Percentiles rank a stretch among this genome's conserved stretches.
phyloP scores from a whole-genome alignment of 225 moss, liverwort and hornwort species.

The Marchantia polymorpha region DNA sequence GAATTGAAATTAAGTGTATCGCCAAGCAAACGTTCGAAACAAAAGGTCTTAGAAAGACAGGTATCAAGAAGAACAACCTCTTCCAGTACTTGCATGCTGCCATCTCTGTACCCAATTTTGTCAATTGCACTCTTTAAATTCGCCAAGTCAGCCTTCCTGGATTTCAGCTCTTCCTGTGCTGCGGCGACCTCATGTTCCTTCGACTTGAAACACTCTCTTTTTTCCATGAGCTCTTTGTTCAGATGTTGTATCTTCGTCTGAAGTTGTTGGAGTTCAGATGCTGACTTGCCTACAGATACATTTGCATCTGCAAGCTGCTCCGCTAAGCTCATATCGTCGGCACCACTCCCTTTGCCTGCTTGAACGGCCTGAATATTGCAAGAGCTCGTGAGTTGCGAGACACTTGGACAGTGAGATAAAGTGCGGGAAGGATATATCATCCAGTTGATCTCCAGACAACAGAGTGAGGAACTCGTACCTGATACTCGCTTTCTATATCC shows the following conservation, averaged over 20 bases:
- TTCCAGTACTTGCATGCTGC: constrained; percentile 68
- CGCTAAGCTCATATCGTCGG: constrained; percentile 82
- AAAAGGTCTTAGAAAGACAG: not conserved
- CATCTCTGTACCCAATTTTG: constrained; percentile 64
- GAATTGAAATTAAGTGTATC: too few species aligned
- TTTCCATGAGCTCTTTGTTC: constrained; percentile 73
- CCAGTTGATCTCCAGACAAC: not conserved
- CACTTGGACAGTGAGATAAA: not conserved
- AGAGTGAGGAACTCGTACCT: constrained; percentile 43
- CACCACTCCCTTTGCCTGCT: constrained; percentile 93
- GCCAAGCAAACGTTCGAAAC: not conserved
- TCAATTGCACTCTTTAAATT: constrained; percentile 56
- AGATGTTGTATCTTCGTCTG: constrained; percentile 84
- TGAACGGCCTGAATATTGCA: constrained; percentile 63
- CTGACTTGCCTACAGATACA: constrained; percentile 64
- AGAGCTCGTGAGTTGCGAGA: not conserved
- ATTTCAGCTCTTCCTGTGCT: constrained; percentile 65
- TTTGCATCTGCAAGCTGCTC: constrained; percentile 95
- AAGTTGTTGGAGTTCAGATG: constrained; percentile 69
- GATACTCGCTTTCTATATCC: constrained; percentile 78
- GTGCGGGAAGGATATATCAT: not conserved
- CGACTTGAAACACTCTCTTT: constrained; percentile 62
- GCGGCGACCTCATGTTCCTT: constrained; percentile 81
- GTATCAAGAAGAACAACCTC: constrained; percentile 38
- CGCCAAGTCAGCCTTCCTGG: constrained; percentile 70